phyloP scores from a whole-genome alignment of 768 basidiomycete genomes.

The Pisolithus tinctorius region DNA sequence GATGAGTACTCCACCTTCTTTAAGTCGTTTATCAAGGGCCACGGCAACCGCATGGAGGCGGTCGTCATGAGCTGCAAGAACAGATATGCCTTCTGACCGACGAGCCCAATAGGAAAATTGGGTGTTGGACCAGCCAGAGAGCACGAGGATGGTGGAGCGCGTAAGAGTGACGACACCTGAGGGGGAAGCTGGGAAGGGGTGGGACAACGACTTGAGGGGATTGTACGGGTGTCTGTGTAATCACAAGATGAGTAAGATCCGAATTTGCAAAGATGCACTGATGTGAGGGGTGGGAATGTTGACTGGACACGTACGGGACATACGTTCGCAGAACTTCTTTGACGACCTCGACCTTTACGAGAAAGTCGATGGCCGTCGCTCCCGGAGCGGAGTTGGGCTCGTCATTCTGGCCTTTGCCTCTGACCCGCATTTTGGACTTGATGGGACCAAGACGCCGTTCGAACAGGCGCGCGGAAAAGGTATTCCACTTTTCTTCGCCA shows the following conservation, averaged over 20 bases:
- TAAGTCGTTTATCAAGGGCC: conserved; percentile 36
- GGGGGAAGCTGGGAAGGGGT: conserved; percentile 33
- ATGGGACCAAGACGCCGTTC: conserved; percentile 37
- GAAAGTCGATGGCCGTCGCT: conserved; percentile 43
- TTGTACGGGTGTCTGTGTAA: conserved; percentile 44
- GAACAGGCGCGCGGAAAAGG: conserved; percentile 41
- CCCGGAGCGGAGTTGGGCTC: conserved; percentile 24
- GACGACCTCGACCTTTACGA: conserved; percentile 47
- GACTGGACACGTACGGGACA: conserved; percentile 36
- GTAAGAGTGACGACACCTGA: conserved; percentile 40
- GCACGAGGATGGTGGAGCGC: conserved; percentile 39
- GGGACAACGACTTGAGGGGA: conserved; percentile 41
- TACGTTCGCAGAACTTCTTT: conserved; percentile 42
- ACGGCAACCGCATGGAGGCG: conserved; percentile 34
- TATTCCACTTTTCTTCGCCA: conserved; percentile 37
- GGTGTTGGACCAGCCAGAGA: conserved; percentile 49
- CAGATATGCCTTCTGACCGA: conserved; percentile 42
- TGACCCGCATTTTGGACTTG: conserved; percentile 31
- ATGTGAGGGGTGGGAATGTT: conserved; percentile 1
- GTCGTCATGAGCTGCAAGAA: conserved; percentile 35
- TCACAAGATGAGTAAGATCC: conserved; percentile 18
- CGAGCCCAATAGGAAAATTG: conserved; percentile 53
- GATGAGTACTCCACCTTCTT: conserved; percentile 26
- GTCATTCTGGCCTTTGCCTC: conserved; percentile 23
- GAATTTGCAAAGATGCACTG: conserved; percentile 2